Conservation (phyloP, 2,329 filamentous ascomycete species). For the Fusarium fracticaudum region DNA sequence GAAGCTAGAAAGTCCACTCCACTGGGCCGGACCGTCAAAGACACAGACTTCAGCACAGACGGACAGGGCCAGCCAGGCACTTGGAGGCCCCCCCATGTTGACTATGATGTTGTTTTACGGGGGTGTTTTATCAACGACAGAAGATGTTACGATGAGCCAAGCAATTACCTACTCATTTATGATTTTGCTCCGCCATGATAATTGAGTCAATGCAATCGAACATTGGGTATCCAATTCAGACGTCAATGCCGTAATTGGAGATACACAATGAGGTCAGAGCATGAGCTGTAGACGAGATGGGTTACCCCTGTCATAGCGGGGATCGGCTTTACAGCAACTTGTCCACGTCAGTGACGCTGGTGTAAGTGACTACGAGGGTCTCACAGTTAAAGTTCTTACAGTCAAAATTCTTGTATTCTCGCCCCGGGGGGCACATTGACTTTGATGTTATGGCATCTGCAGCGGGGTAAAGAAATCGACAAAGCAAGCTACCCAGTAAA, state of each 20-base stretch:
- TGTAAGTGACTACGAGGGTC: constrained; percentile 21
- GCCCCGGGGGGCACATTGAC: neutral
- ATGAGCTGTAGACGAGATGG: constrained; percentile 14
- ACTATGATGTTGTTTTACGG: constrained; percentile 24
- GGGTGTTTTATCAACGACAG: constrained; percentile 12
- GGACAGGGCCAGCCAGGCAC: neutral
- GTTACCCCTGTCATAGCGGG: constrained; percentile 17
- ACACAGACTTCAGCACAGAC: neutral
- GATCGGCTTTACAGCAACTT: constrained; percentile 14
- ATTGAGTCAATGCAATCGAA: constrained; percentile 10
- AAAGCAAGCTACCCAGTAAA: neutral
- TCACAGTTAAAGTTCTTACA: constrained; percentile 19
- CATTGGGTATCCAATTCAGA: constrained; percentile 1
- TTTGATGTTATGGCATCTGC: neutral
- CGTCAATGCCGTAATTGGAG: constrained; percentile 13
- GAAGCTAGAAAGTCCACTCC: constrained; percentile 25
- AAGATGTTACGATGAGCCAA: constrained; percentile 26
- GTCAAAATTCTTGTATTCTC: neutral
- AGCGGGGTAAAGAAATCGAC: neutral
- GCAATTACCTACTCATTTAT: neutral
- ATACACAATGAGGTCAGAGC: constrained; percentile 36
- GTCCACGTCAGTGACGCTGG: constrained; percentile 23
- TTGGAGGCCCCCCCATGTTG: constrained; percentile 23
- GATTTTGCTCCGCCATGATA: neutral
- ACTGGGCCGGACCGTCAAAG: constrained; percentile 20